Conservation (phyloP, 2,329 filamentous ascomycete species). For the Scedosporium minutisporum region DNA sequence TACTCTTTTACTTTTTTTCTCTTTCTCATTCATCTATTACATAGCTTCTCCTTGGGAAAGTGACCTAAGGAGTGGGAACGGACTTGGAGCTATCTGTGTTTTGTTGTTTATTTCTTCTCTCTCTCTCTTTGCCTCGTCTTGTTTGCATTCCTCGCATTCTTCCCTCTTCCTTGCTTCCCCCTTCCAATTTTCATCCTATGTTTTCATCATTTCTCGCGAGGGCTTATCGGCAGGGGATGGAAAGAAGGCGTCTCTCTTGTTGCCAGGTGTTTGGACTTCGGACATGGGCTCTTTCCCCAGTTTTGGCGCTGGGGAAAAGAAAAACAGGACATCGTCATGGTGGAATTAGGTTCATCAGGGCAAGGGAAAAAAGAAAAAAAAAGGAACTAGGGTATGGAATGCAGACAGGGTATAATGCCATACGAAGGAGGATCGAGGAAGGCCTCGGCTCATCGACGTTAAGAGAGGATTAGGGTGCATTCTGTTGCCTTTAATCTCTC, state of each 20-base stretch:
- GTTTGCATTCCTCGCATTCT: background rate
- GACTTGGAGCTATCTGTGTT: background rate
- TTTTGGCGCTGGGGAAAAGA: background rate
- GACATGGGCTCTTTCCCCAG: background rate
- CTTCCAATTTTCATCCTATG: background rate
- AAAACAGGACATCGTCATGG: background rate
- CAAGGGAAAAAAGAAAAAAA: background rate
- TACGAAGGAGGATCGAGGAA: too few relatives aligned
- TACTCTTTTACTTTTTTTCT: background rate
- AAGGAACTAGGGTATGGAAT: too few relatives aligned
- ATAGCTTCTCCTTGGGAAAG: background rate
- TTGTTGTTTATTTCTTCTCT: background rate
- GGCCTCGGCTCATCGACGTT: too few relatives aligned
- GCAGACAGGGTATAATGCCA: too few relatives aligned
- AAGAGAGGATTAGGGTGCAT: too few relatives aligned
- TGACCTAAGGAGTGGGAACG: background rate
- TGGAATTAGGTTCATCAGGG: background rate
- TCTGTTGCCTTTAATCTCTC: too few relatives aligned
- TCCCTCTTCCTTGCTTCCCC: background rate
- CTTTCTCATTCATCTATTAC: background rate
- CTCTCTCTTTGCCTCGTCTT: background rate
- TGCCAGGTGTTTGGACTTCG: background rate
- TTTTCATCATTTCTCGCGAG: background rate
- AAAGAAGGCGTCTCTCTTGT: background rate
- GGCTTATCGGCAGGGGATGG: background rate